Conservation (phyloP, 106 monocot genomes). For the Amphibolis antarctica region DNA sequence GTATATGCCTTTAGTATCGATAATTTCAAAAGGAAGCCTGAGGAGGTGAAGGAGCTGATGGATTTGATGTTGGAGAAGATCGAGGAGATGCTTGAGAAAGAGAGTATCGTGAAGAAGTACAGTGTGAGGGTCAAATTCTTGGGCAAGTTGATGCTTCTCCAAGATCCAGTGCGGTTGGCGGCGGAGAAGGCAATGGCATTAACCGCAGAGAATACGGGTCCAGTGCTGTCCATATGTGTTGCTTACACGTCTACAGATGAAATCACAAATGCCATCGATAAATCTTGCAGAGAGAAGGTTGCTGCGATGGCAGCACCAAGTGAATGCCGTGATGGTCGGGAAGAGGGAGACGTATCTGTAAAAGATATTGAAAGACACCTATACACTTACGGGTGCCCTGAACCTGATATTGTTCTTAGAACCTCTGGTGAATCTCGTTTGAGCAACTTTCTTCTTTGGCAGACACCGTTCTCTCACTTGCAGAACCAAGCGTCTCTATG, state of each 20-base stretch:
- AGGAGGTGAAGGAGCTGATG: slow-evolving; percentile 22
- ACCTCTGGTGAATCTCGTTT: slow-evolving; percentile 26
- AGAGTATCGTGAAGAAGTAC: slow-evolving; percentile 11
- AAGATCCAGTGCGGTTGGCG: slow-evolving; percentile 15
- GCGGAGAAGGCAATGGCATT: slow-evolving; percentile 19
- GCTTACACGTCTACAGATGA: slow-evolving; percentile 22
- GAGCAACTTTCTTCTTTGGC: slow-evolving; percentile 30
- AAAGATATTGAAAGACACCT: slow-evolving; percentile 16
- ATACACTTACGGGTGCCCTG: slow-evolving; percentile 14
- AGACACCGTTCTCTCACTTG: slow-evolving; percentile 16
- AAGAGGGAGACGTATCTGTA: neutral
- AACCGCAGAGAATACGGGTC: slow-evolving; percentile 16
- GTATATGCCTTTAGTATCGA: slow-evolving; percentile 29
- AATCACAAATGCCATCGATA: slow-evolving; percentile 17
- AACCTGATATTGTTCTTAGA: slow-evolving; percentile 20
- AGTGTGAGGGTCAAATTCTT: slow-evolving; percentile 19
- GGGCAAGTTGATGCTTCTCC: slow-evolving; percentile 17
- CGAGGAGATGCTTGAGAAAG: slow-evolving; percentile 7
- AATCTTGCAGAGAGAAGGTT: slow-evolving; percentile 5
- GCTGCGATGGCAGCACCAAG: neutral
- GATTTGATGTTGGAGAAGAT: slow-evolving; percentile 20
- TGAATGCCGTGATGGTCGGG: neutral
- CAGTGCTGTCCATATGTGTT: slow-evolving; percentile 20
- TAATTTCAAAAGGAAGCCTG: slow-evolving; percentile 23
- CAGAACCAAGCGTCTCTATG: slow-evolving; percentile 23